Conservation (phyloP, 2,329 filamentous ascomycete species). For the Cytospora paraplurivora region DNA sequence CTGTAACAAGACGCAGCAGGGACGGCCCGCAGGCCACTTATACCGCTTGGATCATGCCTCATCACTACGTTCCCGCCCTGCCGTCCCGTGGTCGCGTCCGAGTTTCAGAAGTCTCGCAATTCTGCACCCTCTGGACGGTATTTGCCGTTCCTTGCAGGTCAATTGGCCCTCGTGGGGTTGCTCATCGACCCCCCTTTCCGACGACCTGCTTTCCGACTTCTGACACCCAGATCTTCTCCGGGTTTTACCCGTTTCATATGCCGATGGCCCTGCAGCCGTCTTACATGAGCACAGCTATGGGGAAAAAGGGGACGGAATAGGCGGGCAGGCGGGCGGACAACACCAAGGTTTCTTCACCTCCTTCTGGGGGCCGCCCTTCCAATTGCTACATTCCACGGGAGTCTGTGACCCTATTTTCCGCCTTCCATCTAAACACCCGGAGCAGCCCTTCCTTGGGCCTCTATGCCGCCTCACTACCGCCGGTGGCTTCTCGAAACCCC, state of each 20-base stretch:
- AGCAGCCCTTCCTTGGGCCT: conserved; percentile 17
- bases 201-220: too few relatives aligned
- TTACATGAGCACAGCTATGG: conserved; percentile 1
- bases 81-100: background rate
- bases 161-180: conserved; percentile 1
- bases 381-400: conserved; percentile 6
- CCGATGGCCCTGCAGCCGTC: conserved; percentile 5
- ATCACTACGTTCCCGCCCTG: conserved; percentile 2
- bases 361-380: background rate
- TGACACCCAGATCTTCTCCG: conserved; percentile 9
- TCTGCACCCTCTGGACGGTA: conserved; percentile 11
- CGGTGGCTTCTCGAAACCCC: conserved; percentile 3
- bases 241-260: background rate
- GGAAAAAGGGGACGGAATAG: background rate
- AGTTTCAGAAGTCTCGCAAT: background rate
- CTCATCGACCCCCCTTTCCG: conserved; percentile 8
- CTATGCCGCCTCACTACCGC: conserved; percentile 3
- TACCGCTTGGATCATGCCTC: background rate
- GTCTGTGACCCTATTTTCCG: conserved; percentile 16
- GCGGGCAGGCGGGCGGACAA: too few relatives aligned
- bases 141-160: conserved; percentile 23
- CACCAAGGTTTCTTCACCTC: too few relatives aligned
- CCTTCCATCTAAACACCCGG: background rate
- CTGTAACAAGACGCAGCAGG: background rate
- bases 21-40: conserved; percentile 23